A percentile compares a stretch with the other conserved stretches of the same genome.
Evolutionary conservation across 2,329 filamentous ascomycete genomes (phyloP).

Genomic region (Emmonsia crescens): DNA sequence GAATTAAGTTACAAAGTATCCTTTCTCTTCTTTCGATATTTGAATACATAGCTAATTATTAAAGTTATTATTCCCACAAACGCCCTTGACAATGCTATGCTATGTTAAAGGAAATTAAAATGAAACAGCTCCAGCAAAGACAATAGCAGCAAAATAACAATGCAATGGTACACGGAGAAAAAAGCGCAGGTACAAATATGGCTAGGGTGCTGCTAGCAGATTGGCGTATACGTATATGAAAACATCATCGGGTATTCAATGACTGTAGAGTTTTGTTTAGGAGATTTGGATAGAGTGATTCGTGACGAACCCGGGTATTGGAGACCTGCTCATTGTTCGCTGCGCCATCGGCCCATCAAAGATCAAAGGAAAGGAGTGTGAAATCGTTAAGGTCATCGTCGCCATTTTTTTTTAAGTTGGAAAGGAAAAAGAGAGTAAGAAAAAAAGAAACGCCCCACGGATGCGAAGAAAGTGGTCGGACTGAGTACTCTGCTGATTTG

Average conservation of each 20-base stretch:
- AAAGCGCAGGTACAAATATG: not conserved
- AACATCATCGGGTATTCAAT: not conserved
- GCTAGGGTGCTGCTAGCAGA: not conserved
- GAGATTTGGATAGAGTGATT: not conserved
- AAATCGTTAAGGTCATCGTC: not conserved
- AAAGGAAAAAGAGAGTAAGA: not conserved
- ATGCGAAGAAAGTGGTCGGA: too few species aligned
- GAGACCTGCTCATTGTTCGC: not conserved
- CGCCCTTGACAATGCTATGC: constrained; percentile 1
- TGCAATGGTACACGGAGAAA: not conserved
- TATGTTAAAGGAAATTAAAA: not conserved
- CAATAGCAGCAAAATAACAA: not conserved
- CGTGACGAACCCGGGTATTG: not conserved
- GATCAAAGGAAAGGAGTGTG: not conserved
- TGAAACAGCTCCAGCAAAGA: not conserved
- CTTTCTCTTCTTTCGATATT: not conserved
- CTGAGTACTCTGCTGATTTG: not conserved
- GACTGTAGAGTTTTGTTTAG: not conserved
- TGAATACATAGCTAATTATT: not conserved
- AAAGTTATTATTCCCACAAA: not conserved
- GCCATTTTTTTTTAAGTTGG: not conserved
- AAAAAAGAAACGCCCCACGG: not conserved
- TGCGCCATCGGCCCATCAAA: not conserved
- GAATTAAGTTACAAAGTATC: not conserved
- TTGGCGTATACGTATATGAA: not conserved